phyloP scores from a whole-genome alignment of 1,284 basidiomycete species.

The Marasmius sp. region DNA sequence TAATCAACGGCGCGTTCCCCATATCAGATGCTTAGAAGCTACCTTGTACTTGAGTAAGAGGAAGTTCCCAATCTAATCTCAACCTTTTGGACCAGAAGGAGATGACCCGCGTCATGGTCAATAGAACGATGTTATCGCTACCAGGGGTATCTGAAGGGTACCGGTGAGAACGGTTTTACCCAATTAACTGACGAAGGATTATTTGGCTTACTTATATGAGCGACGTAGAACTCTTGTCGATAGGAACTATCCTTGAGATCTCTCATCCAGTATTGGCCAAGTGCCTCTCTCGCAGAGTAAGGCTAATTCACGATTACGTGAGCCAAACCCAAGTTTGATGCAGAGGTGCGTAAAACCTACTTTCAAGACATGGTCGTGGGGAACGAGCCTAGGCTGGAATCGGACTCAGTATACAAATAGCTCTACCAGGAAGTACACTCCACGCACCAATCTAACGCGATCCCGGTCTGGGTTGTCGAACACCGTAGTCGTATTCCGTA shows the following conservation, averaged over 20 bases:
- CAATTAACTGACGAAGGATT: neutral
- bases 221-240: slow-evolving; percentile 86
- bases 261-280: slow-evolving; percentile 96
- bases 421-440: neutral
- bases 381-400: slow-evolving; percentile 78
- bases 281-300: slow-evolving; percentile 86
- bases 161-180: slow-evolving; percentile 11
- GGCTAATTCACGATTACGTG: slow-evolving; percentile 47
- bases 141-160: slow-evolving; percentile 64
- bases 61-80: slow-evolving; percentile 89
- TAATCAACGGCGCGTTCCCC: neutral
- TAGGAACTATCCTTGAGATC: slow-evolving; percentile 89
- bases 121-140: slow-evolving; percentile 81
- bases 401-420: slow-evolving; percentile 1
- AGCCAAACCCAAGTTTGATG: neutral
- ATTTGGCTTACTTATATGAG: slow-evolving; percentile 73
- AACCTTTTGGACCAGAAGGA: slow-evolving; percentile 87
- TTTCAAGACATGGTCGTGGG: slow-evolving; percentile 82
- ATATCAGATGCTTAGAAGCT: neutral
- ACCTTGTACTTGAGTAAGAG: slow-evolving; percentile 84
- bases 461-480: slow-evolving; percentile 94
- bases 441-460: slow-evolving; percentile 75
- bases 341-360: slow-evolving; percentile 46
- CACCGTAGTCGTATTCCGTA: slow-evolving; percentile 97
- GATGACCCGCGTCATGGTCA: slow-evolving; percentile 79